Evolutionary conservation across 2,329 filamentous ascomycete species (phyloP), one percentile per base, ranked within the genome.

Genomic region (Boeremia exigua): DNA sequence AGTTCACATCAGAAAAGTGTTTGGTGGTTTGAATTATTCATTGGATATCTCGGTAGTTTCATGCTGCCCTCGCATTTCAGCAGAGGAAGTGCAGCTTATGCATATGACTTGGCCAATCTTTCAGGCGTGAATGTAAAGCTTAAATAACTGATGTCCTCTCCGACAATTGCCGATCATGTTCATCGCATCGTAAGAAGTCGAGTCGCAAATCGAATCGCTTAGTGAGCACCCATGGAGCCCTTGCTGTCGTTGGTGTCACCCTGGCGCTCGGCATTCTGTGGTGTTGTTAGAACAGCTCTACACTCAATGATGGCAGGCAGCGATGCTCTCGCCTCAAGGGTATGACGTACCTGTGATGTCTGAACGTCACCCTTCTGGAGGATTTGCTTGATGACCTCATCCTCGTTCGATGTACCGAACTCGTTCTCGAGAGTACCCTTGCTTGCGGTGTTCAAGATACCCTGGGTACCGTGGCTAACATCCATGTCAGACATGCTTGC

Each of bases 371-470:
- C 94, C 74, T 86, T 85, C 79, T 91, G 84, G 37, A 98, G 80
- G 61, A 99, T 96, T 78, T 86, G 81, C 78, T 86, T 86, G 71
- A 98, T 88, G 56, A 89, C 88, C 0, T 94, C 90, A 7, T 97
- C 93, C 23, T 92, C 88, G 50, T 87, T 82, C 66, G 82, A 79
- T 12, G 91, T 94, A 65, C 91, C 92, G 67, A 99, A 99, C 79
- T 98, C 93, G 65, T 87, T 89, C 71, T 95, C 88, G 4, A 99
- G 82, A 42, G 82, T 82, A 38, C 81, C 78, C 63, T 96, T 90
- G 66, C 91, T 89, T 8, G 93, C 92, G 9, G 80, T 79, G 71
- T 97, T 90, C 38, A 90, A 81, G 56, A 87, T 84, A 53, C 94
- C 94, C 75, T 96, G 92, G 39, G 85, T 86, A 63, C 94, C 94